Conservation (phyloP, 2,329 filamentous ascomycete genomes). For the Penicillium sp. region DNA sequence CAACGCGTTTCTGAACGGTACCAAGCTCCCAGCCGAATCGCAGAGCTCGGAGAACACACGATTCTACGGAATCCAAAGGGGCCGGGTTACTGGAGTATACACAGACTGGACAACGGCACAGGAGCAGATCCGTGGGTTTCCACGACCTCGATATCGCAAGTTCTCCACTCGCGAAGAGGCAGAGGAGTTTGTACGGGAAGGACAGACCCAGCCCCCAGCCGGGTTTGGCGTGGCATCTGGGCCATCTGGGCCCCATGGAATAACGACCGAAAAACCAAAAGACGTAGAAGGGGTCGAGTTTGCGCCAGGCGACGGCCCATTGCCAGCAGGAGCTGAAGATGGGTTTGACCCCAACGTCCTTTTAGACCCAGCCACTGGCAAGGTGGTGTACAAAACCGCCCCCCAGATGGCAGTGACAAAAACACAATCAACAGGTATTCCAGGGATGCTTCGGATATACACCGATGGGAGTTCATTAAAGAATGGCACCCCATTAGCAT, state of each 20-base stretch:
- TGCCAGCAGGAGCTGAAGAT: conserved; percentile 58
- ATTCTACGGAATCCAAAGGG: conserved; percentile 62
- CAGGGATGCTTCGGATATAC: conserved; percentile 59
- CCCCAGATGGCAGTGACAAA: conserved; percentile 52
- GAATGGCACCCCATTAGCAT: conserved; percentile 57
- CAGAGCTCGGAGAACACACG: conserved; percentile 45
- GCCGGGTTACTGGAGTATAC: conserved; percentile 62
- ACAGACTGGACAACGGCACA: conserved; percentile 68
- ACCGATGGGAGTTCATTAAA: conserved; percentile 63
- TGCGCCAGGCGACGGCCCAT: conserved; percentile 56
- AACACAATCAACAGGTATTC: conserved; percentile 42
- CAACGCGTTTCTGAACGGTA: conserved; percentile 70
- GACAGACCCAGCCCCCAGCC: conserved; percentile 30
- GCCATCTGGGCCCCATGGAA: conserved; percentile 34
- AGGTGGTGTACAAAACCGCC: conserved; percentile 56
- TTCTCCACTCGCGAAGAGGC: conserved; percentile 71
- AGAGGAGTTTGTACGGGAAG: conserved; percentile 66
- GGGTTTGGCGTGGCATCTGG: conserved; percentile 38
- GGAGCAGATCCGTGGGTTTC: conserved; percentile 71
- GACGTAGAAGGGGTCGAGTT: conserved; percentile 47
- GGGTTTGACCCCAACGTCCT: conserved; percentile 61
- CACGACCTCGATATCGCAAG: conserved; percentile 67
- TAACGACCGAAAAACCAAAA: conserved; percentile 43
- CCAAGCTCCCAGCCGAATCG: conserved; percentile 46
- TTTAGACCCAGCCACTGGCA: conserved; percentile 55